Evolutionary conservation across 345 rosid species (phyloP), one percentile per base, ranked within the genome.

Genomic region (Pelargonium nanum): DNA sequence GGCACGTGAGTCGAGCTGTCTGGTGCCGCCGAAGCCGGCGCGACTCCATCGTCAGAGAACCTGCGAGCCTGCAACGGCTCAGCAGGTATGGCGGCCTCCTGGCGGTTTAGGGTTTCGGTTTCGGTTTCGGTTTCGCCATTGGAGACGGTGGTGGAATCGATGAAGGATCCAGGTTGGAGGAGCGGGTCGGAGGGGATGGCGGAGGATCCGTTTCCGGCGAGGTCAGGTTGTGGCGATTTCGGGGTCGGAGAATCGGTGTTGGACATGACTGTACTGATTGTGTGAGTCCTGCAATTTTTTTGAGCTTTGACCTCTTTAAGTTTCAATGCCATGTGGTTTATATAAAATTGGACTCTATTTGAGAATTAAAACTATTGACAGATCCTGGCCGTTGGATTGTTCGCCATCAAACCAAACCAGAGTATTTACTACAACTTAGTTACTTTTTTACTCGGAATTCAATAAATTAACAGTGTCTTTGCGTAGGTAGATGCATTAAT

Each of bases 131-230:
- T n/a, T n/a, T 50, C 80, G 59, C 26, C 70, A 56, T 32, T 45
- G 73, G 64, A 0, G 24, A 32, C 20, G 32, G 63, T 21, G 51
- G 52, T 10, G 23, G 78, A 53, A 50, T 77, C 68, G 53, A 80
- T 73, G 77, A 74, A 82, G 58, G 74, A 53, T 19, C 82, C 82
- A 20, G 79, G 48, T 57, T 63, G 53, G 24, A 81, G 80, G 19
- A 81, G 80, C 54, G 83, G 82, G 55, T 80, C 83, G 32, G 73
- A 53, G 6, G 76, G 72, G 1, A 57, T 58, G 60, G 70, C 67
- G 45, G 24, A 61, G 64, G 75, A 5, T 52, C 21, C 8, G 21
- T 19, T 26, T 34, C 67, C 24, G 57, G 60, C 32, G 26, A 59
- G 15, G 55, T 65, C 74, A 34, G 66, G 57, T 30, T 59, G 65